phyloP scores from a whole-genome alignment of 106 monocot genomes.

The Cymbidium sinense region DNA sequence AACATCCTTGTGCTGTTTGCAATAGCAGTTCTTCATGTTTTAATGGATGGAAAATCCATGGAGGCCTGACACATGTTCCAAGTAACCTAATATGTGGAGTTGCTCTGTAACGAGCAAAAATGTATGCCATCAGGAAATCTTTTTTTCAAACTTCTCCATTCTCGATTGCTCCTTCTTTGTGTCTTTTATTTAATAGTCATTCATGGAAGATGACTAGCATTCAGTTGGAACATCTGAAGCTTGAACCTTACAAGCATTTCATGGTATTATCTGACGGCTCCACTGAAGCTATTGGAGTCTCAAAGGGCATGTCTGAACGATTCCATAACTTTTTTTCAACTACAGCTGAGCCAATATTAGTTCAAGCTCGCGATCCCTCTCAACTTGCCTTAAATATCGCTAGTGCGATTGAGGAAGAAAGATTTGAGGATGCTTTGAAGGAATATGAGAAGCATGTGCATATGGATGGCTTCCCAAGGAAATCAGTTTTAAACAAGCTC shows the following conservation, averaged over 20 bases:
- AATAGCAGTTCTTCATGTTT: neutral
- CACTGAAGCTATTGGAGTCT: neutral
- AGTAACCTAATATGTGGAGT: neutral
- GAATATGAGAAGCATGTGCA: constrained; percentile 54
- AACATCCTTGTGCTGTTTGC: neutral
- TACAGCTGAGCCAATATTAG: constrained; percentile 24
- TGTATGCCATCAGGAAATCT: constrained; percentile 20
- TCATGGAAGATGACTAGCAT: neutral
- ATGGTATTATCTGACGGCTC: neutral
- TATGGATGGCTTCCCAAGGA: constrained; percentile 65
- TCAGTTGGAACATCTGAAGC: neutral
- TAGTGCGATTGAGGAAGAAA: constrained; percentile 43
- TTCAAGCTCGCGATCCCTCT: constrained; percentile 36
- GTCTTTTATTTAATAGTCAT: constrained; percentile 1
- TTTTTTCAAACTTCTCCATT: constrained; percentile 2
- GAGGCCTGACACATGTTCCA: neutral
- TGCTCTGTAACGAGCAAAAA: constrained; percentile 6
- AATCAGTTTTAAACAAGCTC: constrained; percentile 58
- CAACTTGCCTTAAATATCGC: constrained; percentile 31
- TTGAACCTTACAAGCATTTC: neutral
- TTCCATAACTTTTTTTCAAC: constrained; percentile 17
- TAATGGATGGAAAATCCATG: neutral
- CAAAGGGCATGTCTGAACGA: neutral
- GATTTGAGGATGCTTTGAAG: constrained; percentile 69
- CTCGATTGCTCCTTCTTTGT: too few relatives aligned